phyloP scores from a whole-genome alignment of 495 filamentous ascomycete species.

The Xeromyces bisporus region DNA sequence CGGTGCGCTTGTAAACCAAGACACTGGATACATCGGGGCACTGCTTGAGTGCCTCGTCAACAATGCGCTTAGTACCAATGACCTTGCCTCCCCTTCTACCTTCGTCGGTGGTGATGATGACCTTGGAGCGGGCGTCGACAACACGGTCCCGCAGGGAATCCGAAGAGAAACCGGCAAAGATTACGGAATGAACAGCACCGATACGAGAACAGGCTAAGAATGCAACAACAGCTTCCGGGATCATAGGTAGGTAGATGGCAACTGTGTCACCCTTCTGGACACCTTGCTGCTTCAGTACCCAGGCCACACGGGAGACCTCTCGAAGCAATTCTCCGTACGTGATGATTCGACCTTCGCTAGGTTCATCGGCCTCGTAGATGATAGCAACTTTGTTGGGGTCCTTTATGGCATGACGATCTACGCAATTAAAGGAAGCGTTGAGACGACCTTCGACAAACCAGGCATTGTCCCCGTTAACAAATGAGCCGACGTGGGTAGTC shows the following conservation, averaged over 20 bases:
- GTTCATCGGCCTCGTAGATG: slow-evolving; percentile 97
- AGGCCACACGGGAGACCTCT: slow-evolving; percentile 73
- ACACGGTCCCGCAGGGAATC: slow-evolving; percentile 95
- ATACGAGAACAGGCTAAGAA: slow-evolving; percentile 86
- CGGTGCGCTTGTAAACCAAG: slow-evolving; percentile 90
- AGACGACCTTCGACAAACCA: slow-evolving; percentile 93
- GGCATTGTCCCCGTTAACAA: slow-evolving; percentile 66
- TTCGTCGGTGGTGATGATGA: slow-evolving; percentile 94
- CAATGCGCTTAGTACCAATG: slow-evolving; percentile 98
- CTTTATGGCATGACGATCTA: slow-evolving; percentile 89
- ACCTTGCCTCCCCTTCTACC: slow-evolving; percentile 95
- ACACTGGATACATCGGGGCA: slow-evolving; percentile 78
- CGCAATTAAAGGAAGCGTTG: slow-evolving; percentile 94
- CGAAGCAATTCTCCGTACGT: slow-evolving; percentile 89
- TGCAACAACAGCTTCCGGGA: slow-evolving; percentile 83
- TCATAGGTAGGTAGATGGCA: slow-evolving; percentile 96
- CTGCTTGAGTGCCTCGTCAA: slow-evolving; percentile 94
- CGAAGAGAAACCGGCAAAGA: slow-evolving; percentile 95
- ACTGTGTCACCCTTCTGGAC: slow-evolving; percentile 97
- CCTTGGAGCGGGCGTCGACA: slow-evolving; percentile 70
- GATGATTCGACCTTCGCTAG: slow-evolving; percentile 68
- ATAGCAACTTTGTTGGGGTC: slow-evolving; percentile 85
- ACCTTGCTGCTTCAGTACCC: slow-evolving; percentile 81
- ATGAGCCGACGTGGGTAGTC: slow-evolving; percentile 66
- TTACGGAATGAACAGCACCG: slow-evolving; percentile 92